Percentiles rank a stretch among this genome's conserved stretches.
phyloP scores from a whole-genome alignment of 495 filamentous ascomycete species.

The Podospora appendiculata region DNA sequence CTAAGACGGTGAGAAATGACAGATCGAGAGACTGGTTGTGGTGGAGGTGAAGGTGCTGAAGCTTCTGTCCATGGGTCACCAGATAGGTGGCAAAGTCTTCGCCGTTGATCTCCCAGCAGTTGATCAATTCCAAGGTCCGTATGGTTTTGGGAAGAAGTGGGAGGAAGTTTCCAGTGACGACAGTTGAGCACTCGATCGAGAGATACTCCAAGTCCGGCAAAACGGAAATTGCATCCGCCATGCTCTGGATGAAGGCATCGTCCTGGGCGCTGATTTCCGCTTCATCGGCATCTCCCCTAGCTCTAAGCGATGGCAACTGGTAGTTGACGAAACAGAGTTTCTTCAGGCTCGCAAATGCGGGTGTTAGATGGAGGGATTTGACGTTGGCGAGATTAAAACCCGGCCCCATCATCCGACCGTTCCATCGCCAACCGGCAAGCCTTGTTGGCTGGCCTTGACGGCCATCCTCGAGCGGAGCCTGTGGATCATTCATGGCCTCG shows the following conservation, averaged over 20 bases:
- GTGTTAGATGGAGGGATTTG: constrained; percentile 46
- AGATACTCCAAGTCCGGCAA: constrained; percentile 56
- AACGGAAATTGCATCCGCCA: constrained; percentile 49
- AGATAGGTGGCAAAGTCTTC: constrained; percentile 54
- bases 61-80: constrained; percentile 47
- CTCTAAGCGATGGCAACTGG: constrained; percentile 36
- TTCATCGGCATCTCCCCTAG: constrained; percentile 12
- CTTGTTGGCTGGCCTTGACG: constrained; percentile 13
- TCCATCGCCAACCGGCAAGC: constrained; percentile 74
- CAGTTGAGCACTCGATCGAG: constrained; percentile 58
- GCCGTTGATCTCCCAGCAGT: constrained; percentile 62
- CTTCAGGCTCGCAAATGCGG: constrained; percentile 50
- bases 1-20: constrained; percentile 57
- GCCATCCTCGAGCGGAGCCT: too few species aligned
- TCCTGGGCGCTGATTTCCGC: constrained; percentile 24
- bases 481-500: constrained; percentile 32
- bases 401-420: constrained; percentile 50
- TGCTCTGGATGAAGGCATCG: constrained; percentile 30
- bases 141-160: constrained; percentile 55
- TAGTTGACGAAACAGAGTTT: constrained; percentile 61
- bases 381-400: constrained; percentile 37
- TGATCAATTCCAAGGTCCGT: constrained; percentile 58
- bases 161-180: constrained; percentile 54
- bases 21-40: constrained; percentile 74
- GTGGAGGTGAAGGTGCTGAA: constrained; percentile 58